Evolutionary conservation across 2,329 filamentous ascomycete species (phyloP).

Genomic region (Juglanconis juglandina): DNA sequence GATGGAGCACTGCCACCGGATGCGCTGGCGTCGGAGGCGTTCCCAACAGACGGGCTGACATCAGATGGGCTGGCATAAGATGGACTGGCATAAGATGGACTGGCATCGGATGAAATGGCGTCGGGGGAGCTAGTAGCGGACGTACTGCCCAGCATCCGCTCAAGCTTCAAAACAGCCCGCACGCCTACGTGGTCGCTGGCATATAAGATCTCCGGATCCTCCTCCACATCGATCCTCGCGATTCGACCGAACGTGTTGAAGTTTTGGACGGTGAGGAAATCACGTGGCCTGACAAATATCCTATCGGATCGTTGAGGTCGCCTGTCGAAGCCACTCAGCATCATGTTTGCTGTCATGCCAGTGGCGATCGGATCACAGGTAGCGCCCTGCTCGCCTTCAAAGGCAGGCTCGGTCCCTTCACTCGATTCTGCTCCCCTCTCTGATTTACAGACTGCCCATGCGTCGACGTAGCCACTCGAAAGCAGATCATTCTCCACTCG

Average conservation of each 20-base stretch:
- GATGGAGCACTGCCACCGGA: not conserved
- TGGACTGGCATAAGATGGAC: conserved; percentile 9
- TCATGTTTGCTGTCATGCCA: conserved; percentile 48
- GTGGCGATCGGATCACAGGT: conserved; percentile 63
- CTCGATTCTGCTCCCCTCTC: conserved; percentile 40
- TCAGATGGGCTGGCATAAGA: no score
- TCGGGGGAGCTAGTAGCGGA: conserved; percentile 7
- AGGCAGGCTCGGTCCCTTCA: conserved; percentile 32
- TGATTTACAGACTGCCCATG: conserved; percentile 46
- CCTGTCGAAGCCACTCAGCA: conserved; percentile 44
- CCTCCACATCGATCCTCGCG: conserved; percentile 20
- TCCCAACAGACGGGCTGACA: no score
- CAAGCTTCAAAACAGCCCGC: conserved; percentile 37
- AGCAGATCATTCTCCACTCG: conserved; percentile 45
- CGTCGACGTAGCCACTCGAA: conserved; percentile 47
- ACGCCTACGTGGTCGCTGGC: conserved; percentile 61
- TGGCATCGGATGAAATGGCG: conserved; percentile 25
- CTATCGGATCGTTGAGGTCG: conserved; percentile 65
- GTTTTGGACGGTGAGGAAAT: conserved; percentile 33
- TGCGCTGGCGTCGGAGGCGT: no score
- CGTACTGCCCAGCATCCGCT: conserved; percentile 13
- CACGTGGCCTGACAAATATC: conserved; percentile 50
- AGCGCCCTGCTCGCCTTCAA: conserved; percentile 60
- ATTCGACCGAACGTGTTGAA: conserved; percentile 59
- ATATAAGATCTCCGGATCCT: conserved; percentile 19